phyloP scores from a whole-genome alignment of 495 filamentous ascomycete genomes.

The Parathielavia appendiculata region DNA sequence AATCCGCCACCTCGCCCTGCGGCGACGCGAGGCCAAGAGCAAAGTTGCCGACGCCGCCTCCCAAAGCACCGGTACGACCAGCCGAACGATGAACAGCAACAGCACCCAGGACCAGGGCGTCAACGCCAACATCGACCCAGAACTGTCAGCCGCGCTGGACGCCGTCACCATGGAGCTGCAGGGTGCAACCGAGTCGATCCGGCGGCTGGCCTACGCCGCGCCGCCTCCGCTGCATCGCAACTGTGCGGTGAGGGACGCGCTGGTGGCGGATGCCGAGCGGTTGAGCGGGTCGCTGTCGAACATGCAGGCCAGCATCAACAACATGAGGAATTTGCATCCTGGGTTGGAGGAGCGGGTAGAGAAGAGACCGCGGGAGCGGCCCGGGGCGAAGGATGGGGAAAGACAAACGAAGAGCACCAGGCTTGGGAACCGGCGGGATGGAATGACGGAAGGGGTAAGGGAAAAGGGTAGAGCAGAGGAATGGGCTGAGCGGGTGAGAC shows the following conservation, averaged over 20 bases:
- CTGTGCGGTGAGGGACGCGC: slow-evolving; percentile 21
- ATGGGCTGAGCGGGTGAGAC: not conserved
- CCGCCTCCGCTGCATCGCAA: slow-evolving; percentile 12
- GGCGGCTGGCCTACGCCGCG: slow-evolving; percentile 6
- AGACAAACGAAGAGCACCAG: not conserved
- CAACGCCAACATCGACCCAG: slow-evolving; percentile 3
- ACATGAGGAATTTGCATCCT: slow-evolving; percentile 30
- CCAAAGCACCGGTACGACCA: not conserved
- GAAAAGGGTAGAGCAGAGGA: not conserved
- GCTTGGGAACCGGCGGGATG: not conserved
- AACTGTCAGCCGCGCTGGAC: slow-evolving; percentile 24
- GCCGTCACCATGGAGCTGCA: slow-evolving; percentile 22
- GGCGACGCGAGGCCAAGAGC: slow-evolving; percentile 18
- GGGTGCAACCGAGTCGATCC: slow-evolving; percentile 18
- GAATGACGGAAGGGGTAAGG: not conserved
- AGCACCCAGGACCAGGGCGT: not conserved
- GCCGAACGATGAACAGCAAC: too few species aligned
- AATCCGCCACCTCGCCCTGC: slow-evolving; percentile 20
- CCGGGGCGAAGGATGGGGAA: not conserved
- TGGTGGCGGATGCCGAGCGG: slow-evolving; percentile 22
- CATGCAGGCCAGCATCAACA: slow-evolving; percentile 23
- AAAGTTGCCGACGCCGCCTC: slow-evolving; percentile 4
- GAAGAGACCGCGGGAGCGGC: not conserved
- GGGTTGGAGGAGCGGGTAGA: not conserved
- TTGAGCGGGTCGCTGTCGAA: slow-evolving; percentile 19